Base-by-base conservation (phyloP, 1,284 basidiomycete species). In the Meripilus lineatus region DNA sequence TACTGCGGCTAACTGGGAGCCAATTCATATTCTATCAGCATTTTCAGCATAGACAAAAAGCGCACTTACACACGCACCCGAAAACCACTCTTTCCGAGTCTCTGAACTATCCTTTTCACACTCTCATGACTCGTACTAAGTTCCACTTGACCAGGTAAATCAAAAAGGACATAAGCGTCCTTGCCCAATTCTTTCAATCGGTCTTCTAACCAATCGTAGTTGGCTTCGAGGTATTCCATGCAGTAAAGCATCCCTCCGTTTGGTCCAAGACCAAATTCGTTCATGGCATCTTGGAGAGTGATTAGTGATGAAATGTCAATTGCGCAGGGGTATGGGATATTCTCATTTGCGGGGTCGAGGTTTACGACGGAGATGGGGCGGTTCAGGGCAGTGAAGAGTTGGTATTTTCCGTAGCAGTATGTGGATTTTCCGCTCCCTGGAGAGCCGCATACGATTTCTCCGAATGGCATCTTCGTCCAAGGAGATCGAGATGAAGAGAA, bases 221-320 rank as follows among this genome's bases (percentile, higher is more conserved):
- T 98, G 20, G 79, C 83, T 58, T 99, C 94, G 18, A 99, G 78
- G 62, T 98, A 98, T 63, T 99, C 96, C 75, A 98, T 89, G 62
- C 93, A 95, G 62, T 94, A 99, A 14, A 99, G 70, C 85, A 98
- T 93, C 2, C 84, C 95, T 4, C 96, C 96, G 54, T 99, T 99
- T 0, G 96, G 96, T 0, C 96, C 96, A 0, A 99, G 75, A 0
- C 79, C 79, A 51, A 89, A 81, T 51, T 87, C 83, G 4, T 80
- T 67, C 94, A 98, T 96, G 17, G 84, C 93, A 56, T 93, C 88
- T 40, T 86, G 72, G 20, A 99, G 79, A 0, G 89, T 92, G 57
- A 99, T 90, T 47, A 99, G 79, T 0, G 81, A 81, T 0, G 88
- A 76, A 47, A 99, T 89, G 61, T 90, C 84, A 55, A 99, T 74